Conservation (phyloP, 2,329 filamentous ascomycete genomes). For the Zymoseptoria ardabiliae region DNA sequence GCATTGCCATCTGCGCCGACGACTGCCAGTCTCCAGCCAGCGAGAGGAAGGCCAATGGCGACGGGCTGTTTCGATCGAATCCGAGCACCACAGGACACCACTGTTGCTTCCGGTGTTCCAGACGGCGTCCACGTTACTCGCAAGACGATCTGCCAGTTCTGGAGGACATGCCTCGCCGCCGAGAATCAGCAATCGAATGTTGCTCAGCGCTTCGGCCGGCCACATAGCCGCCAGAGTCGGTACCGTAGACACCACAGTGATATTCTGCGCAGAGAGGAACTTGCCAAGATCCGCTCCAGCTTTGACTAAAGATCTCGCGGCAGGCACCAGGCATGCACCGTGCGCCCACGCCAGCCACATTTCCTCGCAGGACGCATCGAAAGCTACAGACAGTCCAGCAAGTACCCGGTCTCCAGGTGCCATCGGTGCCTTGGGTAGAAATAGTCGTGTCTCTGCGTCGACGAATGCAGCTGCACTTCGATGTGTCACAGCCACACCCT, state of each 20-base stretch:
- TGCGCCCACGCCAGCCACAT: conserved; percentile 22
- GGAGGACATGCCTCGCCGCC: conserved; percentile 19
- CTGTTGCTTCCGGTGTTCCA: conserved; percentile 21
- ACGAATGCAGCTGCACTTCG: conserved; percentile 2
- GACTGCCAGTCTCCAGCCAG: conserved; percentile 6
- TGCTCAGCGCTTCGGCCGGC: conserved; percentile 8
- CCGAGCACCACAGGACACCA: conserved; percentile 17
- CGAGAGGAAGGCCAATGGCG: conserved; percentile 17
- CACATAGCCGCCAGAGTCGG: conserved; percentile 17
- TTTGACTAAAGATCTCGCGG: conserved; percentile 15
- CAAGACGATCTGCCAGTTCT: conserved; percentile 14
- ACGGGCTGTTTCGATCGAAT: conserved; percentile 15
- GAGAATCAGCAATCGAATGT: conserved; percentile 16
- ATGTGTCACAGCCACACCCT: neutral
- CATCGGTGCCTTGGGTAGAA: conserved; percentile 4
- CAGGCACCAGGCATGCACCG: conserved; percentile 17
- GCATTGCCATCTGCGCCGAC: neutral
- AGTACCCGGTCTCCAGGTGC: conserved; percentile 14
- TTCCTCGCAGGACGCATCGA: conserved; percentile 22
- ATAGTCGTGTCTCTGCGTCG: neutral
- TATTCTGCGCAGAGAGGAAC: conserved; percentile 13
- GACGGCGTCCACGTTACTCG: conserved; percentile 14
- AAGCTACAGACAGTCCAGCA: conserved; percentile 19
- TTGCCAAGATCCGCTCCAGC: conserved; percentile 13
- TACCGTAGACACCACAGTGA: conserved; percentile 18